These are phyloP conservation scores for Dothideomycetidae sp. DNA, from an alignment of 2,329 filamentous ascomycete genomes.

Conservation along the genomic window DNA sequence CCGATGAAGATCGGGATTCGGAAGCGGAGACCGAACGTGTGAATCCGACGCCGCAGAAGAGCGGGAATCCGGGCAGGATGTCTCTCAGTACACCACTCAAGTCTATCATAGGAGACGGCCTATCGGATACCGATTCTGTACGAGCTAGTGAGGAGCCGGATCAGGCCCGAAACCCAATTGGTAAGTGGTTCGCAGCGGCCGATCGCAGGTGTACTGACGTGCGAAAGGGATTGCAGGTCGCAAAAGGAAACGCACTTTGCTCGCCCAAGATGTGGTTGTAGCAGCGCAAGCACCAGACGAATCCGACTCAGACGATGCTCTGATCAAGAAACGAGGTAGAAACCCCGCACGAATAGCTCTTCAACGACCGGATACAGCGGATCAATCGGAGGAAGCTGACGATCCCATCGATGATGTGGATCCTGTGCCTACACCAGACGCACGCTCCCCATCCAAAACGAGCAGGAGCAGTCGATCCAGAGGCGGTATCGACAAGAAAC, in stretches of 20 bases:
- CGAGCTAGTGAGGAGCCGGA: conserved; percentile 90
- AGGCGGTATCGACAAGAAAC: conserved; percentile 8
- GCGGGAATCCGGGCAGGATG: neutral
- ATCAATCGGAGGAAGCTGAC: conserved; percentile 14
- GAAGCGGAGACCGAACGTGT: conserved; percentile 92
- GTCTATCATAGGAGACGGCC: neutral
- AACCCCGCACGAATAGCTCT: neutral
- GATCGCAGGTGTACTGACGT: too few relatives aligned
- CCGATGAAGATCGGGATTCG: conserved; percentile 48
- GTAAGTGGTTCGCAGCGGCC: too few relatives aligned
- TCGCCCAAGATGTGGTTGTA: conserved; percentile 8
- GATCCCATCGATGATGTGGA: conserved; percentile 11
- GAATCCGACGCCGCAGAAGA: conserved; percentile 45
- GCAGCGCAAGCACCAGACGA: conserved; percentile 19
- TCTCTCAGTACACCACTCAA: conserved; percentile 2
- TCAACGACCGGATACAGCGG: conserved; percentile 13
- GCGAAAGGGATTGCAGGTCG: conserved; percentile 16
- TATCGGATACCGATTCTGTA: conserved; percentile 58
- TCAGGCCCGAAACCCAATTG: conserved; percentile 36
- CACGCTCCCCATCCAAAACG: conserved; percentile 19
- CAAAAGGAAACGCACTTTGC: conserved; percentile 34
- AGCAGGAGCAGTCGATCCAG: conserved; percentile 11
- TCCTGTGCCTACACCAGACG: conserved; percentile 1
- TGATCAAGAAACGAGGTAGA: conserved; percentile 13
- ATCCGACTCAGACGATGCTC: conserved; percentile 20